Evolutionary conservation across 257 asterid species (phyloP).

Genomic region (Coffea canephora): DNA sequence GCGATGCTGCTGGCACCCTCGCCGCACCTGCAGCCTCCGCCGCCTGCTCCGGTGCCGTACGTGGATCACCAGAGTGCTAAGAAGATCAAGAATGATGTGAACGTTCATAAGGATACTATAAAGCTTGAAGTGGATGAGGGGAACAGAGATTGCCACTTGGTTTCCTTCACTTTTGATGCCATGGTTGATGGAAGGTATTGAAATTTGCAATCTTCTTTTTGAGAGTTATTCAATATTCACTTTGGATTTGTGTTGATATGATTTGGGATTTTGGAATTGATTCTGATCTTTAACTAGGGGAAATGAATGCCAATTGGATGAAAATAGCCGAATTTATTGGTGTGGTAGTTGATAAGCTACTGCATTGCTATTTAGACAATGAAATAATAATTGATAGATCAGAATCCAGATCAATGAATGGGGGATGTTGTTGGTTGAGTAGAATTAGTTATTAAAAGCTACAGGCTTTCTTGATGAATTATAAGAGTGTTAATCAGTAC

Average conservation of each 20-base stretch:
- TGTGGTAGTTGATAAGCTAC: not conserved
- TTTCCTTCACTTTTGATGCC: slow-evolving; percentile 85
- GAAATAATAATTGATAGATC: not conserved
- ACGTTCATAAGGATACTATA: slow-evolving; percentile 78
- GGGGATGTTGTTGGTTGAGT: not conserved
- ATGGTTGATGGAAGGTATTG: slow-evolving; percentile 81
- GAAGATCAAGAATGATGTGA: slow-evolving; percentile 82
- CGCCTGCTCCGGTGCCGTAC: slow-evolving; percentile 55
- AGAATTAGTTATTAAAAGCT: not conserved
- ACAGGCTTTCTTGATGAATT: not conserved
- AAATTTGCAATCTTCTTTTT: not conserved
- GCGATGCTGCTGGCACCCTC: slow-evolving; percentile 9
- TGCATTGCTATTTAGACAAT: not conserved
- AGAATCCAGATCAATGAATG: not conserved
- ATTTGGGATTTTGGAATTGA: not conserved
- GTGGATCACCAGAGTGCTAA: slow-evolving; percentile 80
- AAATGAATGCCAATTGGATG: not conserved
- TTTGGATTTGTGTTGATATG: not conserved
- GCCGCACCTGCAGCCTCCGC: slow-evolving; percentile 33
- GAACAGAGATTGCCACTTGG: slow-evolving; percentile 57
- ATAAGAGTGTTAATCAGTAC: not conserved
- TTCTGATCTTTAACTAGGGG: not conserved
- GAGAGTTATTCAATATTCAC: not conserved
- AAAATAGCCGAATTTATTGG: not conserved
- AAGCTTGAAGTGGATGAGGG: slow-evolving; percentile 56